Conservation (phyloP, 192 early-diverging fungal species). For the Polychytrium aggregatum region DNA sequence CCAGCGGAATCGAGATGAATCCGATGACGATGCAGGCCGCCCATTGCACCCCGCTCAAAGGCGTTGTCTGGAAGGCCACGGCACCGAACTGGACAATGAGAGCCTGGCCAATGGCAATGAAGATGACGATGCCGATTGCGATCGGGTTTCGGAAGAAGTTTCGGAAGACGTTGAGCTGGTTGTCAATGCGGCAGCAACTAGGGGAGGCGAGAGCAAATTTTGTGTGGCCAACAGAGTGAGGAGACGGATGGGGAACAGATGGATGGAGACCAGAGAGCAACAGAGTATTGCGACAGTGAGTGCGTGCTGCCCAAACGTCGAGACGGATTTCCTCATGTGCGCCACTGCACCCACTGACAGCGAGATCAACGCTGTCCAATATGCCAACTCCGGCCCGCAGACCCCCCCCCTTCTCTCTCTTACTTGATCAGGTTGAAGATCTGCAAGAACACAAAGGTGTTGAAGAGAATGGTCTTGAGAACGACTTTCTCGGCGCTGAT, state of each 20-base stretch:
- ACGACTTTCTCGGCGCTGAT: too few species aligned
- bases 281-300: too few species aligned
- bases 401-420: too few species aligned
- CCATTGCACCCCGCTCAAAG: slow-evolving; percentile 75
- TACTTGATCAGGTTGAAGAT: slow-evolving; percentile 95
- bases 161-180: slow-evolving; percentile 75
- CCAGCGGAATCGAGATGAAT: slow-evolving; percentile 67
- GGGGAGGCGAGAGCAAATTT: too few species aligned
- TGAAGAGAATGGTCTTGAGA: slow-evolving; percentile 70
- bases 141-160: slow-evolving; percentile 65
- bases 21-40: slow-evolving; percentile 69
- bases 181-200: background rate
- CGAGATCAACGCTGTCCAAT: slow-evolving; percentile 12
- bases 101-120: slow-evolving; percentile 65
- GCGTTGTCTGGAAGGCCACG: slow-evolving; percentile 53
- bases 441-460: slow-evolving; percentile 89
- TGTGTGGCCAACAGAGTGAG: slow-evolving; percentile 59
- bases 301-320: too few species aligned
- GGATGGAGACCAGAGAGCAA: background rate
- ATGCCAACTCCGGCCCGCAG: too few species aligned
- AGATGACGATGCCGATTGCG: slow-evolving; percentile 67
- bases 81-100: slow-evolving; percentile 88
- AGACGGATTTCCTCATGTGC: too few species aligned
- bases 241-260: slow-evolving; percentile 2
- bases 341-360: background rate